phyloP scores from a whole-genome alignment of 352 stramenopile genomes.

The Aphanomyces invadans region DNA sequence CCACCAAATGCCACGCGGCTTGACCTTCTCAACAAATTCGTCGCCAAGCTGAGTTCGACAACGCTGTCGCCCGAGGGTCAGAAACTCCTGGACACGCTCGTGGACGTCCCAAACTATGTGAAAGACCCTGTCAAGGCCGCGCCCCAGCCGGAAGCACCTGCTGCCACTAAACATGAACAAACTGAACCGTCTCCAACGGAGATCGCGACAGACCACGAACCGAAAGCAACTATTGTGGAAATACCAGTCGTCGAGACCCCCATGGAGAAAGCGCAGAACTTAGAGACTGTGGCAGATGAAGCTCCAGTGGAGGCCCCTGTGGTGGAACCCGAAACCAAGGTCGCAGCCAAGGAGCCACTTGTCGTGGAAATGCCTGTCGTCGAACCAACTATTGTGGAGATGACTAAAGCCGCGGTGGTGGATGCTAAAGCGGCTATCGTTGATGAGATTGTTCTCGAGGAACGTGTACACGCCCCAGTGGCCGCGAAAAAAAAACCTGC shows the following conservation, averaged over 20 bases:
- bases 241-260: background rate
- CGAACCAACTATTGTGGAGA: background rate
- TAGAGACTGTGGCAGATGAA: background rate
- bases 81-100: background rate
- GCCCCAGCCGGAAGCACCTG: no score
- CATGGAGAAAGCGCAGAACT: background rate
- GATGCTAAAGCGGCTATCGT: background rate
- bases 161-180: no score
- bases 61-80: background rate
- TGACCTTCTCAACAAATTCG: constrained; percentile 16
- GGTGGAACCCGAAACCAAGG: background rate
- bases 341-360: background rate
- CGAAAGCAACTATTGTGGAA: background rate
- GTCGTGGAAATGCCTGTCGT: background rate
- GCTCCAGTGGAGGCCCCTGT: background rate
- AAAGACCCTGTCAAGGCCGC: background rate
- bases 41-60: background rate
- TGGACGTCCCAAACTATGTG: constrained; percentile 6
- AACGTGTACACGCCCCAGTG: background rate
- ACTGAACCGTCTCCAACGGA: background rate
- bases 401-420: background rate
- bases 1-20: constrained; percentile 11
- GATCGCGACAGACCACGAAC: background rate
- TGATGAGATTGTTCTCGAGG: background rate
- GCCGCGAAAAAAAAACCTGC: background rate